Evolutionary conservation across 2,329 filamentous ascomycete genomes (phyloP).

Genomic region (Scopulariopsis brevicaulis): DNA sequence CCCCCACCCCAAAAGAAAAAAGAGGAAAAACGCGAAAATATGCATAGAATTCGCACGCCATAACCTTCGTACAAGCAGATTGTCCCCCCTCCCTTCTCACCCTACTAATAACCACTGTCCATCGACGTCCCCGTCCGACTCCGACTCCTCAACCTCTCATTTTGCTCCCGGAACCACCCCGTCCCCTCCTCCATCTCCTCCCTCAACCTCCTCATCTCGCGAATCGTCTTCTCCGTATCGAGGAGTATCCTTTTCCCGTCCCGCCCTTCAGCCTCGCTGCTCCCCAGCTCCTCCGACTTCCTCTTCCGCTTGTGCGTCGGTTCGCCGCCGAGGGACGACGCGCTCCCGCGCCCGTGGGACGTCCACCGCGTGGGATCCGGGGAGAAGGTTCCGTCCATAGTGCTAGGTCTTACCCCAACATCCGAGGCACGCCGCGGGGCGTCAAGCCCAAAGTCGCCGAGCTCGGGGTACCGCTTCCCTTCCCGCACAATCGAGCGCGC

Average conservation of each 20-base stretch:
- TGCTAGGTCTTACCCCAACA: neutral
- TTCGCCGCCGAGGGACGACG: constrained; percentile 3
- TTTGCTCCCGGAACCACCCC: constrained; percentile 35
- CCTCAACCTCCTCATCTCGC: constrained; percentile 27
- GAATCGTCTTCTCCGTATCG: constrained; percentile 25
- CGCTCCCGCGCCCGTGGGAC: constrained; percentile 2
- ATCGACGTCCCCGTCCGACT: constrained; percentile 12
- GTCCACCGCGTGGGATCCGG: neutral
- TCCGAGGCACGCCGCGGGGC: neutral
- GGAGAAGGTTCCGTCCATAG: neutral
- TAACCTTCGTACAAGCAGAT: neutral
- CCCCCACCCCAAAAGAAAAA: constrained; percentile 4
- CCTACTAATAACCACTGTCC: neutral
- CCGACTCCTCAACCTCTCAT: constrained; percentile 23
- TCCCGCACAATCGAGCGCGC: constrained; percentile 30
- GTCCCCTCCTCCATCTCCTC: constrained; percentile 33
- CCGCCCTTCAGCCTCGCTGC: constrained; percentile 1
- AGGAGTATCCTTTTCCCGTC: constrained; percentile 26
- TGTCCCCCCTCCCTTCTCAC: neutral
- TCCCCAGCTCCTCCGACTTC: constrained; percentile 14
- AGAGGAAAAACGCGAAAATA: constrained; percentile 5
- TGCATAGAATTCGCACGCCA: neutral
- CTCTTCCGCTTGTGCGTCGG: constrained; percentile 19
- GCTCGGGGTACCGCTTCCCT: constrained; percentile 24
- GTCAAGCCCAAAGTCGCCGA: constrained; percentile 23